Percentiles rank a stretch among this genome's conserved stretches.
Conservation (phyloP, 2,329 filamentous ascomycete genomes). For the Chalaropsis thielavioides region DNA sequence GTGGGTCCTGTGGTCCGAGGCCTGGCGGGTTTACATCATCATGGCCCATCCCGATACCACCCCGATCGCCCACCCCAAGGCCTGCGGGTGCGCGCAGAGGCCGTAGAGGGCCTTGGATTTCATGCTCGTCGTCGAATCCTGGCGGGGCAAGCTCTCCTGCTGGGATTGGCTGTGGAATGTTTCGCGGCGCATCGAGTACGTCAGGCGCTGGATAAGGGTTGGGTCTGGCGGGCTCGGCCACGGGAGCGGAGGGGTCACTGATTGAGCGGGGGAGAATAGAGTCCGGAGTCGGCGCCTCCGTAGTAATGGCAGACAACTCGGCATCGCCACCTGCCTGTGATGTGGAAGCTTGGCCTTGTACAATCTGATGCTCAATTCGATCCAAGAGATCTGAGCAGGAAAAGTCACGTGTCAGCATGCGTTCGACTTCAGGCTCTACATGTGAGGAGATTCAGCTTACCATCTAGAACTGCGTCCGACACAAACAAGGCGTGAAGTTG, state of each 20-base stretch:
- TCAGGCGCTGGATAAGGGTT: conserved; percentile 29
- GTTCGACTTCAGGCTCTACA: no score
- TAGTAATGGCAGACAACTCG: conserved; percentile 2
- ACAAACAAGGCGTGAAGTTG: conserved; percentile 55
- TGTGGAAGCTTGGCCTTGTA: conserved; percentile 70
- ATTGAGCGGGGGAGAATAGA: conserved; percentile 32
- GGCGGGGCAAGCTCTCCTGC: conserved; percentile 67
- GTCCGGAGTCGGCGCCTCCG: conserved; percentile 10
- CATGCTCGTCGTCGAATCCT: conserved; percentile 84
- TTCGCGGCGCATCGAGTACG: conserved; percentile 6
- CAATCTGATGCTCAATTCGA: conserved; percentile 61
- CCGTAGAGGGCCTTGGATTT: conserved; percentile 54
- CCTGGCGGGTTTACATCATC: conserved; percentile 79
- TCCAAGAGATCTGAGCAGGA: conserved; percentile 43
- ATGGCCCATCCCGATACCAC: conserved; percentile 60
- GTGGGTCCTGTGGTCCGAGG: conserved; percentile 70
- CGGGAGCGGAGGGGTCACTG: conserved; percentile 46
- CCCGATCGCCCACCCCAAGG: conserved; percentile 29
- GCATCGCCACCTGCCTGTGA: conserved; percentile 68
- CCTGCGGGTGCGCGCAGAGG: conserved; percentile 13
- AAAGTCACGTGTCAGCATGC: neutral
- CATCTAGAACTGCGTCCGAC: conserved; percentile 49
- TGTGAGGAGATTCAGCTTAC: conserved; percentile 21
- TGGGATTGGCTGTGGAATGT: conserved; percentile 39
- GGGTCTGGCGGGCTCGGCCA: conserved; percentile 27